Evolutionary conservation across 2,329 filamentous ascomycete species (phyloP).

Genomic region (Ophiostoma sp.): DNA sequence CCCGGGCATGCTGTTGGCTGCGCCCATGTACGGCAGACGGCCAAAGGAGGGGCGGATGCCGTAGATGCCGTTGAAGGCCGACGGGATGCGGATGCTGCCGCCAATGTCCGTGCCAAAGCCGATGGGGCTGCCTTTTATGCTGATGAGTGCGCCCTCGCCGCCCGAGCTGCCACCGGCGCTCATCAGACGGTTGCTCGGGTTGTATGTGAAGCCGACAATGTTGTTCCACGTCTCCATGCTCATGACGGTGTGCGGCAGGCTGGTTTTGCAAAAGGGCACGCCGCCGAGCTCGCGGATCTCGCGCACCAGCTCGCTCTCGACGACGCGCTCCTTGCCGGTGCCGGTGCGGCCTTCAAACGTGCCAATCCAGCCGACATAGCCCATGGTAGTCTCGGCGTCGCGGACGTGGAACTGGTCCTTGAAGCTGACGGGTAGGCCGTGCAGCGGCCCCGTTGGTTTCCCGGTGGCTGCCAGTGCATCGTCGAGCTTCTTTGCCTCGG

Average conservation of each 20-base stretch:
- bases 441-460: slow-evolving; percentile 35
- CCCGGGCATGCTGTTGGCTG: slow-evolving; percentile 39
- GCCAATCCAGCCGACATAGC: slow-evolving; percentile 27
- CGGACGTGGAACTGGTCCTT: slow-evolving; percentile 46
- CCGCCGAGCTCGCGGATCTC: slow-evolving; percentile 32
- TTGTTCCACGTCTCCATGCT: slow-evolving; percentile 35
- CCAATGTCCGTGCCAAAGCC: slow-evolving; percentile 38
- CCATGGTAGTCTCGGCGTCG: slow-evolving; percentile 37
- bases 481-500: slow-evolving; percentile 34
- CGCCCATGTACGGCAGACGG: slow-evolving; percentile 28
- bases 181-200: slow-evolving; percentile 35
- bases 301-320: slow-evolving; percentile 31
- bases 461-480: slow-evolving; percentile 30
- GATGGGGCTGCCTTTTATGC: slow-evolving; percentile 31
- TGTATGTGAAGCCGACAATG: slow-evolving; percentile 35
- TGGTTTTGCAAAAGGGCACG: slow-evolving; percentile 32
- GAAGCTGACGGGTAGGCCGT: slow-evolving; percentile 45
- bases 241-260: slow-evolving; percentile 31
- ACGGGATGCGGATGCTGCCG: slow-evolving; percentile 29
- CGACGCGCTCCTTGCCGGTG: slow-evolving; percentile 23
- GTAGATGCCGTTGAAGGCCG: slow-evolving; percentile 34
- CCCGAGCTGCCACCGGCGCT: slow-evolving; percentile 37
- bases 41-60: slow-evolving; percentile 32
- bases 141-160: slow-evolving; percentile 37
- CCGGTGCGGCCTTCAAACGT: slow-evolving; percentile 19